Evolutionary conservation across 140 eudicot species (phyloP), one percentile per base, ranked within the genome.

Genomic region (Anethum foeniculum): DNA sequence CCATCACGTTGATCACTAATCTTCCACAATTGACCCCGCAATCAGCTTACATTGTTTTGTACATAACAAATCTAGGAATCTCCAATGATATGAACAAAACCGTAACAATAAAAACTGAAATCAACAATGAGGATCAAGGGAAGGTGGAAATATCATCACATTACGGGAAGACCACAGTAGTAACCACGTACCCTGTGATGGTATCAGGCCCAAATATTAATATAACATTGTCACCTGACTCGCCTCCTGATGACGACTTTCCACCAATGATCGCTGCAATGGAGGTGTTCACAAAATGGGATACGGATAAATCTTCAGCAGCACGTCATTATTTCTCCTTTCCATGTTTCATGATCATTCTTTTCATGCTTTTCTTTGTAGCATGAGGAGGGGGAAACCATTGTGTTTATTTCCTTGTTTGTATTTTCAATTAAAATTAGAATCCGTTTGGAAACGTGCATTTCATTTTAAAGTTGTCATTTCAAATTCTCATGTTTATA

Each of bases 1-100:
- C 80, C 5, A 51, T 77, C 39, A 77, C n/a, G 30, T 51, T 77
- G 80, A 34, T 10, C 48, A 43, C 47, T 51, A 46, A 77, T 52
- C 30, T 77, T 51, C 67, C 69, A 16, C 80, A 51, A 49, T 19
- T 77, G 27, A 19, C 69, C 80, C 80, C 80, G 21, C 80, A 30
- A 30, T 2, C 69, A 28, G 80, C 80, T 10, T 77, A 30, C 80
- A 49, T 77, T 51, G 80, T 77, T 32, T 28, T 77, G 47, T 77
- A 77, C 34, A 44, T 77, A 16, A 19, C 80, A 21, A 27, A 77
- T 48, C 14, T 60, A 77, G 8, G 23, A 30, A 10, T 19, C 25
- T 16, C 10, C 13, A 4, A 18, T 7, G 13, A 16, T 7, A 19
- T 30, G 15, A 52, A 51, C 13, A 6, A 77, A 47, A 77, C 44